Conservation (phyloP, 2,329 filamentous ascomycete species). For the Neobulgaria alba region DNA sequence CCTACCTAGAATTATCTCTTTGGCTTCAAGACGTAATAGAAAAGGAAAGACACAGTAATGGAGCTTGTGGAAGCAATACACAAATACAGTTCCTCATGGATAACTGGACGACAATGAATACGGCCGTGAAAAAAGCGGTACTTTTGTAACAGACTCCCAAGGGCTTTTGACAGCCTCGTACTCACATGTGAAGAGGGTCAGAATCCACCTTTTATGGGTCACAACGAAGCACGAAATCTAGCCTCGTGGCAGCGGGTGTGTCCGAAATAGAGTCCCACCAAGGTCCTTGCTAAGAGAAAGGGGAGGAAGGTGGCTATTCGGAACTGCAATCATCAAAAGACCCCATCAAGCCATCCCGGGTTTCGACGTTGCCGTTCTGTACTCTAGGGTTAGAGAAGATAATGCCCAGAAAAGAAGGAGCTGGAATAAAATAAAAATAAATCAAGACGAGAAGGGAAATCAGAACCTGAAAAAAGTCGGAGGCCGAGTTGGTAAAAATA, state of each 20-base stretch:
- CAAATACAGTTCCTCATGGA: too few relatives aligned
- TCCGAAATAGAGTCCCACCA: neutral
- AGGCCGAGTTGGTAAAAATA: neutral
- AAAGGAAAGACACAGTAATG: neutral
- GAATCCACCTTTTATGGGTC: neutral
- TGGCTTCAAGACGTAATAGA: neutral
- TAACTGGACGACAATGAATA: too few relatives aligned
- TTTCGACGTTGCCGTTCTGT: neutral
- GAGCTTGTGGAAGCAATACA: neutral
- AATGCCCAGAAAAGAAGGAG: neutral
- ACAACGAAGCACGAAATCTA: neutral
- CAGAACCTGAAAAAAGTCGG: neutral
- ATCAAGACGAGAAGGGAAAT: neutral
- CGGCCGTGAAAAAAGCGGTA: too few relatives aligned
- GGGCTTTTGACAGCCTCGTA: too few relatives aligned
- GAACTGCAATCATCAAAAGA: too few relatives aligned
- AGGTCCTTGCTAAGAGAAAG: neutral
- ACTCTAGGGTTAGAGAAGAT: neutral
- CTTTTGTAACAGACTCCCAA: too few relatives aligned
- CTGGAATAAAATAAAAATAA: neutral
- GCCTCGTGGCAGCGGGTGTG: neutral
- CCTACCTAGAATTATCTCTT: neutral
- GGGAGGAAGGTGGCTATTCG: neutral
- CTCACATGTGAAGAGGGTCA: neutral
- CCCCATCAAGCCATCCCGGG: too few relatives aligned